Base-by-base conservation (phyloP, 2,329 filamentous ascomycete species). In the Huntiella omanensis region DNA sequence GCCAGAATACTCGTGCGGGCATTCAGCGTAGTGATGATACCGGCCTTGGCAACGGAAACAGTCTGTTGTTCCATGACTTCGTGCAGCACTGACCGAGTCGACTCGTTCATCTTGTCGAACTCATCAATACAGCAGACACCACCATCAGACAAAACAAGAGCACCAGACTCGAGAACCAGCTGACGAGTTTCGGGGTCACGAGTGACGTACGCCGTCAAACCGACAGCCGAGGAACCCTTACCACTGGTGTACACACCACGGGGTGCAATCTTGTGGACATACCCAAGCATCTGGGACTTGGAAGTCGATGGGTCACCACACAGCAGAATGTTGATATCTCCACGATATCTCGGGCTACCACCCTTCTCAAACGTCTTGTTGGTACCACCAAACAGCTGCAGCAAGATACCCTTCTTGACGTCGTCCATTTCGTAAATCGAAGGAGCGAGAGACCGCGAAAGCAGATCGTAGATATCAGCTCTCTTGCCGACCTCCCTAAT, bases 341-440 rank as follows among this genome's bases (percentile, higher is more conserved):
- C 91, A 66, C 91, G 77, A 61, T 98, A 98, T 55, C 82, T 87
- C 5, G 91, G 91, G 57, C 83, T 94, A 49, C 87, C 91, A 47
- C 91, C 91, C 62, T 95, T 96, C 49, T 93, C 76, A 61, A 98
- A 98, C 1, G 83, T 84, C 65, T 98, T 98, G 68, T 98, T 98
- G 33, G 91, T 94, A 48, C 91, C 91, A 34, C 91, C 88, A 59
- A 98, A 98, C 36, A 98, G 75, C 58, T 98, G 91, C 3, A 98
- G 76, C 8, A 98, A 69, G 51, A 98, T 95, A 8, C 91, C 91
- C 64, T 98, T 98, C 70, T 98, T 98, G 41, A 96, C 86, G 56
- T 98, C 91, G 54, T 98, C 91, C 78, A 93, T 83, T 62, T 98
- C 91, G 64, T 92, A 95, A 56, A 98, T 81, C 50, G 87, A 95